Base-by-base conservation (phyloP, 169 alveolate species). In the Plasmodium cynomolgi region DNA sequence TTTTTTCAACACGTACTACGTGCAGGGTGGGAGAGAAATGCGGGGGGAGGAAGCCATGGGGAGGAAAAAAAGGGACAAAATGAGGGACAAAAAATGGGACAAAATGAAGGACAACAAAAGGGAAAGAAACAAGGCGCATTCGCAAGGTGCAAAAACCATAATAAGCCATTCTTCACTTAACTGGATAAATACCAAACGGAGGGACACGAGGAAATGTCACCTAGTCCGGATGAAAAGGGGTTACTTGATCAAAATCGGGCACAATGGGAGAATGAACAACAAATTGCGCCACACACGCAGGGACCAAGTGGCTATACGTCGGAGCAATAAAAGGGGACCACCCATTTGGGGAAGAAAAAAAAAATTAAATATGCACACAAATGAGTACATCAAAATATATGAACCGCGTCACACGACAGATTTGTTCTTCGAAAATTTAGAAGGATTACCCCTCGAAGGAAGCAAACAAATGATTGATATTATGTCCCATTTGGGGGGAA, bases 1-100 rank as follows among this genome's bases (percentile, higher is more conserved):
- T 84, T 84, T 84, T 72, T 84, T 20, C 50, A 39, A 81, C 29
- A 29, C 68, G 17, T 83, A 83, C 74, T 37, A 83, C 33, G n/a
- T 83, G 26, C 54, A 29, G 23, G 20, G 26, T 44, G 9, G n/a
- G 23, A 41, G 74, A 1, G 31, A 44, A 7, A 39, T 1, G 37
- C n/a, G 37, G 6, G 31, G 71, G 9, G 44, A 58, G 37, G 74
- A 33, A 11, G 54, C 39, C 15, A 84, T 1, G 31, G 83, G 34
- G 29, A 29, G 39, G 71, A 41, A 26, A 39, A 71, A 72, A 72
- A 15, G 62, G 17, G 26, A 50, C n/a, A n/a, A n/a, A n/a, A n/a
- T n/a, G n/a, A n/a, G n/a, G n/a, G n/a, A n/a, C n/a, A n/a, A n/a
- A n/a, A n/a, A n/a, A n/a, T n/a, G n/a, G n/a, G n/a, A n/a, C n/a